These are phyloP conservation scores for Melastoma candidum DNA, from an alignment of 441 rosid species.

Conservation along the genomic window DNA sequence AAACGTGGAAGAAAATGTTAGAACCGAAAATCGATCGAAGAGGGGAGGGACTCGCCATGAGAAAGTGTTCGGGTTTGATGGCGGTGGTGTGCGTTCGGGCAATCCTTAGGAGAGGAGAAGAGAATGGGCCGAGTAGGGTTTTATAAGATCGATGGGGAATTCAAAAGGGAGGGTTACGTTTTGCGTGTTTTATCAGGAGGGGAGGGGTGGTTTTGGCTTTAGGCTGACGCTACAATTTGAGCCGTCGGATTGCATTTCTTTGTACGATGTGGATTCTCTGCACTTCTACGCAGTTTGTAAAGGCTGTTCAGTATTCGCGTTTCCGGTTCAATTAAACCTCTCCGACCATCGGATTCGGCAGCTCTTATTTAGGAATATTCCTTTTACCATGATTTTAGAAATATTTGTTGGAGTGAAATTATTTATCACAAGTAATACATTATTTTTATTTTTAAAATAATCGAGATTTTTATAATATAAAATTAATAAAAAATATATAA, in stretches of 20 bases:
- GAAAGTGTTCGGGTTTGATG: not conserved
- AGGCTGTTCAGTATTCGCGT: no score
- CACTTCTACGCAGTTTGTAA: no score
- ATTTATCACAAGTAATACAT: no score
- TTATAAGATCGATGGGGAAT: not conserved
- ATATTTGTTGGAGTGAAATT: not conserved
- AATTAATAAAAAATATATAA: no score
- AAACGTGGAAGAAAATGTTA: no score
- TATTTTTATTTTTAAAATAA: no score
- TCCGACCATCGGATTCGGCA: no score
- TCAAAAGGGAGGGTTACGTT: not conserved
- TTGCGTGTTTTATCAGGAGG: not conserved
- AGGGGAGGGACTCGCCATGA: no score
- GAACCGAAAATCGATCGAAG: no score
- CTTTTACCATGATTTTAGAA: not conserved
- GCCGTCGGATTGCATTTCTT: not conserved
- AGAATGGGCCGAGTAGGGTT: not conserved
- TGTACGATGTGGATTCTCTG: not conserved
- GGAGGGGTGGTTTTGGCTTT: slow-evolving; percentile 3
- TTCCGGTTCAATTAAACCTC: no score
- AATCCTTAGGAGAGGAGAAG: not conserved
- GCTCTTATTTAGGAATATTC: no score
- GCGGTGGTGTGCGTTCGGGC: not conserved
- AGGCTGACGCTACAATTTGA: slow-evolving; percentile 4
- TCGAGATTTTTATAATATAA: no score